Base-by-base conservation (phyloP, 164 flowering plant species). In the Dillenia turbinata region DNA sequence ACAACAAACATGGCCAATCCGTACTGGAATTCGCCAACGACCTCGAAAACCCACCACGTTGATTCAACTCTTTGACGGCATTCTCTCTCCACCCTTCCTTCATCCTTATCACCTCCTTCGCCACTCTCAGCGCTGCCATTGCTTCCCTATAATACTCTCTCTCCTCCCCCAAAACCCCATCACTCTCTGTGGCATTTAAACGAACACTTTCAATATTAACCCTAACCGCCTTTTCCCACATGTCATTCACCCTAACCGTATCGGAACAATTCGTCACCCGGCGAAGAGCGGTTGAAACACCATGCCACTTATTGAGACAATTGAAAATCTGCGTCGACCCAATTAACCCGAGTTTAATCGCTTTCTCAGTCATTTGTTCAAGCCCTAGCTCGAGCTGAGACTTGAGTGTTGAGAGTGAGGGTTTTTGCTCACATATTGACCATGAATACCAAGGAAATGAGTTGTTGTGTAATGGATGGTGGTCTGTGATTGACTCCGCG, bases 1-100 rank as follows among this genome's bases (percentile, higher is more conserved):
- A 44, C 85, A 92, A 72, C 76, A 90, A 73, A 72, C 73, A 85
- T 12, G 97, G 89, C 97, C 95, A 93, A 75, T 89, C 88, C 53
- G 95, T 89, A 8, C 83, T 78, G 0, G 92, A 83, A 85, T 86
- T 68, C 0, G 96, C 88, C 48, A 94, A 69, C 12, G 92, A 71
- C 75, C 95, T 79, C 14, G 98, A 94, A 73, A 82, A 87, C 33
- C 86, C 85, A 50, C 91, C 88, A 6, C 67, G 81, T 54, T 57
- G 75, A 78, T 91, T 91, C 81, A 89, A 66, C 56, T 87, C 68
- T 12, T 73, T 75, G 56, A 88, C 79, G 9, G 96, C 96, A 77
- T 86, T 83, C n/a, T 75, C 85, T 61, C 93, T 81, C 96, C 91
- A 89, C 46, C 73, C 73, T 57, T 79, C 82, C 59, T 87, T 92